Percentiles rank a stretch among this genome's conserved stretches.
These are phyloP conservation scores for Mesembryanthemum crystallinum DNA, from an alignment of 148 eudicot species.

Conservation along the genomic window DNA sequence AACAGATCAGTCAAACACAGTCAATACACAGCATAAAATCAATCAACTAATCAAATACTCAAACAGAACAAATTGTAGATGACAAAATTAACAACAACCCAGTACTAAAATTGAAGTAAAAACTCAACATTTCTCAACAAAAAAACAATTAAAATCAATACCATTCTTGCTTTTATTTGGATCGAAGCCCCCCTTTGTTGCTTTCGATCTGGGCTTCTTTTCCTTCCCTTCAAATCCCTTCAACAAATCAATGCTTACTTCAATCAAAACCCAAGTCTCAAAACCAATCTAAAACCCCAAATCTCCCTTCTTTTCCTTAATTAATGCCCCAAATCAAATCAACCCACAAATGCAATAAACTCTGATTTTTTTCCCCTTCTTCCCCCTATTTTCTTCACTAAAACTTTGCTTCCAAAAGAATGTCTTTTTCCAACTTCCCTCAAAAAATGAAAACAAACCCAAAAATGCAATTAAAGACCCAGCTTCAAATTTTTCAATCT, in stretches of 20 bases:
- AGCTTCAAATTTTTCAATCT: conserved; percentile 12
- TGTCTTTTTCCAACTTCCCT: background rate
- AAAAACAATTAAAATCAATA: conserved; percentile 23
- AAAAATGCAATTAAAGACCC: conserved; percentile 22
- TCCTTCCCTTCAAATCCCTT: background rate
- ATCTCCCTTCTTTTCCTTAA: conserved; percentile 2
- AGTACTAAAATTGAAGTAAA: conserved; percentile 3
- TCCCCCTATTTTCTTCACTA: background rate
- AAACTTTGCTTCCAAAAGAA: background rate
- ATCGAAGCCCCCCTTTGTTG: conserved; percentile 39
- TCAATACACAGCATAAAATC: conserved; percentile 24
- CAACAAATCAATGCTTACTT: conserved; percentile 12
- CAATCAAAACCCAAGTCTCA: conserved; percentile 13
- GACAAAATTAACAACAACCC: conserved; percentile 4
- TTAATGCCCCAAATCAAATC: conserved; percentile 25
- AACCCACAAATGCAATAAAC: conserved; percentile 21
- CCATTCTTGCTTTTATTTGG: conserved; percentile 46
- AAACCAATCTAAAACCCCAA: background rate
- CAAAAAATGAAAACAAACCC: conserved; percentile 17
- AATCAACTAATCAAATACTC: conserved; percentile 20
- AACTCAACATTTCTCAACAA: conserved; percentile 9
- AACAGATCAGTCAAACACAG: conserved; percentile 34
- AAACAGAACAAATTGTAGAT: conserved; percentile 8
- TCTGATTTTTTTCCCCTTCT: background rate
- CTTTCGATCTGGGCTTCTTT: conserved; percentile 24